Percentiles rank a stretch among this genome's conserved stretches.
These are phyloP conservation scores for Leersia perrieri DNA, from an alignment of 176 grass and related monocot genomes.

Conservation along the genomic window DNA sequence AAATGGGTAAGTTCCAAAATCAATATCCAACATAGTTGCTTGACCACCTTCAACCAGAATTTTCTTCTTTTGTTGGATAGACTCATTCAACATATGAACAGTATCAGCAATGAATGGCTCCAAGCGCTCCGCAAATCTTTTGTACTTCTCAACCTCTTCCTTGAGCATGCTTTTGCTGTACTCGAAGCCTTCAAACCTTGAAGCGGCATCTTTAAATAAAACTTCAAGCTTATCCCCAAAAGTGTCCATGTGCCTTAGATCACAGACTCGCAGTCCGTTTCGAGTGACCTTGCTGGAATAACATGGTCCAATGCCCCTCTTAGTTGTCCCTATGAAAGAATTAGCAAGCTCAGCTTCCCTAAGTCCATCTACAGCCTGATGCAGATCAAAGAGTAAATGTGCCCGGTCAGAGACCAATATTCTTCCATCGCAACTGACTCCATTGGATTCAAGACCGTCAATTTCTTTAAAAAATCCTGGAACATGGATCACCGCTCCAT, in stretches of 20 bases:
- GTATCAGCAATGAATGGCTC: slow-evolving; percentile 77
- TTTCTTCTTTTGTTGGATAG: slow-evolving; percentile 64
- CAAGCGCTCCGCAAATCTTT: slow-evolving; percentile 67
- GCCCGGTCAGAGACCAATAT: slow-evolving; percentile 70
- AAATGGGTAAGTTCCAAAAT: slow-evolving; percentile 88
- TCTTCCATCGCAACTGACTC: slow-evolving; percentile 58
- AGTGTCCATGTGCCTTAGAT: slow-evolving; percentile 75
- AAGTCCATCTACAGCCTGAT: slow-evolving; percentile 76
- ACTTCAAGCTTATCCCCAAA: slow-evolving; percentile 78
- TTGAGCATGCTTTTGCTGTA: slow-evolving; percentile 59
- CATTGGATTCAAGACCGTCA: slow-evolving; percentile 70
- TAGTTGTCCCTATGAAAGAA: slow-evolving; percentile 78
- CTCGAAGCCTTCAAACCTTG: slow-evolving; percentile 57
- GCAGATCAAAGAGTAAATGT: slow-evolving; percentile 78
- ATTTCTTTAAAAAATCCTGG: slow-evolving; percentile 79
- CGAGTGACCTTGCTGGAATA: slow-evolving; percentile 83
- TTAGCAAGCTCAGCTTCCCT: slow-evolving; percentile 70
- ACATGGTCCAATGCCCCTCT: slow-evolving; percentile 83
- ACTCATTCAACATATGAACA: slow-evolving; percentile 62
- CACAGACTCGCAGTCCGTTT: slow-evolving; percentile 72
- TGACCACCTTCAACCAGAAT: slow-evolving; percentile 88
- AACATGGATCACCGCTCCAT: slow-evolving; percentile 79
- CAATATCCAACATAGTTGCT: slow-evolving; percentile 89
- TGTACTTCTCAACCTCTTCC: slow-evolving; percentile 69
- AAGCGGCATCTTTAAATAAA: slow-evolving; percentile 62